Base-by-base conservation (phyloP, 2,329 filamentous ascomycete species). In the Rhynchosporium agropyri region DNA sequence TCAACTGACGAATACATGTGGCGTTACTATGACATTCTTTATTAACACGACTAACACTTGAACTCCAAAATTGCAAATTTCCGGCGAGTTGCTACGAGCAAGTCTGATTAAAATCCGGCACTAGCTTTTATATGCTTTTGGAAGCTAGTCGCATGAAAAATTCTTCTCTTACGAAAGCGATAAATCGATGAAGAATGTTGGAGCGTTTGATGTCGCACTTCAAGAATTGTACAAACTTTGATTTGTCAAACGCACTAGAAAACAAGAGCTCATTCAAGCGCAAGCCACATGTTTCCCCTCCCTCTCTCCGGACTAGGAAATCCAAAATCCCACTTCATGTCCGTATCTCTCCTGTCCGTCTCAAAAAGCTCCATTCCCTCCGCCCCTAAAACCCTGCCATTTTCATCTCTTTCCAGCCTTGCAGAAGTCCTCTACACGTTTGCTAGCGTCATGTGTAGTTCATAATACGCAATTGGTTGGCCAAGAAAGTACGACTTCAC, bases 321-420 rank as follows among this genome's bases (percentile, higher is more conserved):
- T 15, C 64, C 64, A 33, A 58, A 50, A 48, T 66, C 62, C 9
- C 56, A 43, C 31, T 29, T 58, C 48, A 66, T 50, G 56, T 66
- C 64, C 43, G 56, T 59, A 62, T 68, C 66, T 42, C 60, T 54
- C 10, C 62, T 40, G 50, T 65, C 64, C 15, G 66, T 66, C 38
- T 66, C 60, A 51, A 26, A 66, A 48, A 68, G 50, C 53, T 54
- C 58, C 58, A 64, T 59, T 3, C 62, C 62, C 12, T 36, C 55
- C 12, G 62, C 56, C 2, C 57, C 60, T 12, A 43, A 8, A n/a
- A 67, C 50, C 4, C 33, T 28, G n/a, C 65, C 63, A 9, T 53
- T 38, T 2, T 60, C 55, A 58, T 58, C 59, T 54, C 49, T 62
- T 36, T 66, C 61, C 13, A 62, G n/a, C 10, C 49, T 49, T n/a